Evolutionary conservation across 148 eudicot genomes (phyloP).

Genomic region (Bassia scoparia): DNA sequence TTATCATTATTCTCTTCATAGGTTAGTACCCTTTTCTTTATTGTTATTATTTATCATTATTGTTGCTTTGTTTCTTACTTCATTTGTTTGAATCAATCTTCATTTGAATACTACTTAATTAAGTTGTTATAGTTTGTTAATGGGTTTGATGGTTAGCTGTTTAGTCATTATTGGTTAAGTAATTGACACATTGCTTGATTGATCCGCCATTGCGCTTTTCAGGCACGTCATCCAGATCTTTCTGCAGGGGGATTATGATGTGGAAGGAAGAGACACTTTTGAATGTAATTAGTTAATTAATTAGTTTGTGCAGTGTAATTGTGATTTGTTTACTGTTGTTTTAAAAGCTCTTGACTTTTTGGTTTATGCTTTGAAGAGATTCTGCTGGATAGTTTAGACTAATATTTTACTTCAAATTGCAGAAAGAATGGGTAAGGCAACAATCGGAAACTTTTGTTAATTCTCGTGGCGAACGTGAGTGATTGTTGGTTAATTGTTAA

Average conservation of each 20-base stretch:
- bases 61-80: background rate
- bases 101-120: background rate
- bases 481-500: background rate
- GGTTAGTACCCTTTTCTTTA: slow-evolving; percentile 39
- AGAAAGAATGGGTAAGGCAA: slow-evolving; percentile 56
- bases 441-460: slow-evolving; percentile 45
- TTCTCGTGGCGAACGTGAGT: slow-evolving; percentile 91
- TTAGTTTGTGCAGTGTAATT: background rate
- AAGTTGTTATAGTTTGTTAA: no score
- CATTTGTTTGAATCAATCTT: background rate
- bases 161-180: background rate
- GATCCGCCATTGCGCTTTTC: slow-evolving; percentile 15
- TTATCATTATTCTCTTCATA: slow-evolving; percentile 83
- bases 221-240: slow-evolving; percentile 95
- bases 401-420: slow-evolving; percentile 20
- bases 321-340: background rate
- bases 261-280: slow-evolving; percentile 90
- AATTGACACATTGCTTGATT: slow-evolving; percentile 12
- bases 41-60: background rate
- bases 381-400: background rate
- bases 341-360: background rate
- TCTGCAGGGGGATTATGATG: slow-evolving; percentile 72
- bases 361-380: background rate
- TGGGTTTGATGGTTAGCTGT: background rate
- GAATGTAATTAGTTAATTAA: slow-evolving; percentile 45